Evolutionary conservation across 805 yeast species (phyloP), one percentile per base, ranked within the genome.

Genomic region (Nakazawaea holstii): DNA sequence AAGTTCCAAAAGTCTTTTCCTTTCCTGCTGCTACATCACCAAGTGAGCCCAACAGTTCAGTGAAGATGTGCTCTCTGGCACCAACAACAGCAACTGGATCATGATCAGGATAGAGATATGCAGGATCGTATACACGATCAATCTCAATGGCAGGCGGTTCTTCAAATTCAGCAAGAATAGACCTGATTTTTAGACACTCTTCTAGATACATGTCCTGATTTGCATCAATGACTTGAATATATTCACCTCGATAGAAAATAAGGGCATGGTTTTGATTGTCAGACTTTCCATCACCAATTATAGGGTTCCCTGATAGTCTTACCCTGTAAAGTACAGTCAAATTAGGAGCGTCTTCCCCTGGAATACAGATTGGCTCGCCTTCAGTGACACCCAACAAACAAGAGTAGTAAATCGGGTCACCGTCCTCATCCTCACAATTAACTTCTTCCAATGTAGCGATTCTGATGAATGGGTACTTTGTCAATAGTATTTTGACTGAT

Each of bases 11-110:
- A 1, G 98, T 91, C 66, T 92, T 97, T 61, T 91, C 98, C 65
- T 91, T 91, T 8, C 96, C 97, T 17, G 98, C 98, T 20, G 97
- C 97, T 55, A 91, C 87, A 66, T 91, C 97, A 41, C 97, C 98
- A 37, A 91, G 70, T 10, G 91, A 84, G 49, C 98, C 98, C 50
- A 88, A 81, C 59, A 87, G 87, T 65, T 91, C 97, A 2, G 96
- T 86, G 68, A 92, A 92, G 29, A 92, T 90, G 61, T 89, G 90
- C 61, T 92, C 98, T 57, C 98, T 79, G 1, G 97, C 96, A 38
- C 98, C 97, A 38, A 92, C 76, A 57, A 92, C 90, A 0, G 97
- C 98, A 14, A 92, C 95, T 1, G 94, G 91, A 29, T 54, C 55
- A 4, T 57, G 60, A 2, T 66, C 62, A 3, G 62, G 60, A 51